Conservation (phyloP, 2,329 filamentous ascomycete species). For the Cryphonectria carpinicola region DNA sequence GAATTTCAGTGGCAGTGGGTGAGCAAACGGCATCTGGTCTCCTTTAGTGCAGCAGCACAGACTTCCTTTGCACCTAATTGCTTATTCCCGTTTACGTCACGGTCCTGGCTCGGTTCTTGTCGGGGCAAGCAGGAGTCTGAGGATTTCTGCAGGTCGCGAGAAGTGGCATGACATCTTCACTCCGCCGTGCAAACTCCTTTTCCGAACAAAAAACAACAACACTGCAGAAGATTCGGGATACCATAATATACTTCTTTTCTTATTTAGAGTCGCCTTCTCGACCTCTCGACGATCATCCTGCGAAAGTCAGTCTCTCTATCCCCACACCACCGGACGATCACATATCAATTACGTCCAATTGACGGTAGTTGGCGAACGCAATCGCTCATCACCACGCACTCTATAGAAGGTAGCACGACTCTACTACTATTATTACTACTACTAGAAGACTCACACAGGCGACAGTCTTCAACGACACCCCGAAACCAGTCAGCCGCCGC, state of each 20-base stretch:
- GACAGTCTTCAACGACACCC: no score
- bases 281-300: background rate
- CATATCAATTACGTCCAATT: background rate
- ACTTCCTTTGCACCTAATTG: background rate
- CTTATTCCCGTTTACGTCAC: conserved; percentile 4
- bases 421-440: background rate
- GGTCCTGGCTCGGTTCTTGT: background rate
- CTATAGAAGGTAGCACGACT: background rate
- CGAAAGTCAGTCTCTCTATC: background rate
- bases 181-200: background rate
- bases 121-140: background rate
- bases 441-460: no score
- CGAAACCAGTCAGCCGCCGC: conserved; percentile 30
- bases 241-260: background rate
- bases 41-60: background rate
- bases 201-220: background rate
- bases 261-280: background rate
- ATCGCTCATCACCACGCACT: background rate
- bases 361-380: background rate
- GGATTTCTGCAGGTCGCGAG: background rate
- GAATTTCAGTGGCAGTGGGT: background rate
- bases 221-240: background rate
- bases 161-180: background rate
- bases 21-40: conserved; percentile 9
- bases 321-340: background rate